phyloP scores from a whole-genome alignment of 2,329 filamentous ascomycete species.

The Parafenestella ontariensis region DNA sequence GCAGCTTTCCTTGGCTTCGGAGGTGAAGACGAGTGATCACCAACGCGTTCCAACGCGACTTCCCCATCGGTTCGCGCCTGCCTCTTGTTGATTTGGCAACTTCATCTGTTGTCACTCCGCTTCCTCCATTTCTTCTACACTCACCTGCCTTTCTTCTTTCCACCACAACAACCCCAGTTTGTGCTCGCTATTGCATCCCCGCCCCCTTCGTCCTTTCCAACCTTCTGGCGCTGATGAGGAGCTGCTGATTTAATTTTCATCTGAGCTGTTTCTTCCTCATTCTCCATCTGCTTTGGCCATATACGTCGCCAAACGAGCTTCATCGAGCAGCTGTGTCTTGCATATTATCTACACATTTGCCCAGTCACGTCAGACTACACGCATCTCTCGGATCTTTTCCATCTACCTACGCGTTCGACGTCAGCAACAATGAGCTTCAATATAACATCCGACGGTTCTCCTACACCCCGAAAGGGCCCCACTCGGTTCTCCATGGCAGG shows the following conservation, averaged over 20 bases:
- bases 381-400: slow-evolving; percentile 43
- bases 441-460: slow-evolving; percentile 51
- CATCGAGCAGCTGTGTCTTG: slow-evolving; percentile 35
- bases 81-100: slow-evolving; percentile 10
- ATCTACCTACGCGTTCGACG: slow-evolving; percentile 34
- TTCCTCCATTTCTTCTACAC: slow-evolving; percentile 15
- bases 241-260: slow-evolving; percentile 34
- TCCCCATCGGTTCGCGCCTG: slow-evolving; percentile 15
- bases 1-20: not conserved
- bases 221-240: slow-evolving; percentile 4
- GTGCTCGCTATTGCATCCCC: slow-evolving; percentile 13
- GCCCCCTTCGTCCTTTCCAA: slow-evolving; percentile 30
- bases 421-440: slow-evolving; percentile 45
- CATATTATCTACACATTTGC: slow-evolving; percentile 48
- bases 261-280: slow-evolving; percentile 30
- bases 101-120: slow-evolving; percentile 16
- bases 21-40: slow-evolving; percentile 15
- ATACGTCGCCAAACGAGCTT: slow-evolving; percentile 41
- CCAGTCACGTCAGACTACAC: slow-evolving; percentile 28
- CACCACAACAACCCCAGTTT: not conserved
- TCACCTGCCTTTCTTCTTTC: slow-evolving; percentile 12
- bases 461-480: slow-evolving; percentile 49
- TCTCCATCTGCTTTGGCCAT: slow-evolving; percentile 49
- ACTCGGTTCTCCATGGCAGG: slow-evolving; percentile 38
- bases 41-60: slow-evolving; percentile 15